phyloP scores from a whole-genome alignment of 768 basidiomycete genomes.

The Kwoniella sp. region DNA sequence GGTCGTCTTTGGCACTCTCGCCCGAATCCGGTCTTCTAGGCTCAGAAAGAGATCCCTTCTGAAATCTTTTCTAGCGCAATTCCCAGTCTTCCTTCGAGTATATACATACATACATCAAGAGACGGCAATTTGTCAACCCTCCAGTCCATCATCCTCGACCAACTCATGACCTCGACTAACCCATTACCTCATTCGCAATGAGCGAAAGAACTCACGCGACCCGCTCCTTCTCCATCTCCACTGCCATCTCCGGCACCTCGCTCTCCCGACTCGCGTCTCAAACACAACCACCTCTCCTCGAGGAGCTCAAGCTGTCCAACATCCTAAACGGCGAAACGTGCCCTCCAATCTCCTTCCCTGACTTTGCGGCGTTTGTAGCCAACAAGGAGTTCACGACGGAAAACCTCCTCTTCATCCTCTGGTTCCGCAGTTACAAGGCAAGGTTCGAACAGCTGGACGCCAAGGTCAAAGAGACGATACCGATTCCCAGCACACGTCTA shows the following conservation, averaged over 20 bases:
- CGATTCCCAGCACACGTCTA: conserved; percentile 41
- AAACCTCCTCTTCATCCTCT: conserved; percentile 49
- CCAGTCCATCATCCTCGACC: too few species aligned
- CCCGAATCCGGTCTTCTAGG: not conserved
- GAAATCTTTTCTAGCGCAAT: not conserved
- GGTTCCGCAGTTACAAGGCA: conserved; percentile 44
- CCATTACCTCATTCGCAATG: not conserved
- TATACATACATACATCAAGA: not conserved
- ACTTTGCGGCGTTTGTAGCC: conserved; percentile 46
- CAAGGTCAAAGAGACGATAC: conserved; percentile 25
- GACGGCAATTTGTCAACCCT: too few species aligned
- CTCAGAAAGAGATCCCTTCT: not conserved
- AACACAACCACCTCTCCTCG: conserved; percentile 23
- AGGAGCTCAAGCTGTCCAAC: conserved; percentile 43
- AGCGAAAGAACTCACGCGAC: conserved; percentile 1
- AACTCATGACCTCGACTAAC: not conserved
- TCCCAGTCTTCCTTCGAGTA: not conserved
- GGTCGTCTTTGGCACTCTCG: not conserved
- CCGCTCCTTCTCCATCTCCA: conserved; percentile 20
- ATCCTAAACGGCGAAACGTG: conserved; percentile 49
- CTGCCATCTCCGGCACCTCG: conserved; percentile 19
- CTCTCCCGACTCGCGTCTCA: conserved; percentile 22
- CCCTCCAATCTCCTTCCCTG: conserved; percentile 46
- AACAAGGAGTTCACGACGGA: conserved; percentile 48
- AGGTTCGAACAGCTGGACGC: conserved; percentile 31